Evolutionary conservation across 352 stramenopile genomes (phyloP).

Genomic region (Pythium oligandrum): DNA sequence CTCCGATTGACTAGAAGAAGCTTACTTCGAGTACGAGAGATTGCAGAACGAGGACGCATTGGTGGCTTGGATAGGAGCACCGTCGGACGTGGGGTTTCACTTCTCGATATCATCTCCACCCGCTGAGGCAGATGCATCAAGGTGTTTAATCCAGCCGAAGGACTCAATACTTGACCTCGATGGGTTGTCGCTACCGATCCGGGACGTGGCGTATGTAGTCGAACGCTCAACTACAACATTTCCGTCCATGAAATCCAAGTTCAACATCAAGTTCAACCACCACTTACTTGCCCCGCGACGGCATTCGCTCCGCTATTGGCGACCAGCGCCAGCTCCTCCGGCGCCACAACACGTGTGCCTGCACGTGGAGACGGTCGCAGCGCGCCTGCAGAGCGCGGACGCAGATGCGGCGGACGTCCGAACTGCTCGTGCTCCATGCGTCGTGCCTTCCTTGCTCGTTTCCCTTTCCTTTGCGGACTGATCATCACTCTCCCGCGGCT

Average conservation of each 20-base stretch:
- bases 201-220: slow-evolving; percentile 39
- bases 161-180: neutral
- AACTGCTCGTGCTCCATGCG: slow-evolving; percentile 37
- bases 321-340: slow-evolving; percentile 17
- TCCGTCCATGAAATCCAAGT: neutral
- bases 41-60: slow-evolving; percentile 13
- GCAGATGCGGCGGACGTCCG: slow-evolving; percentile 41
- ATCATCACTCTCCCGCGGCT: too few relatives aligned
- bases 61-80: slow-evolving; percentile 16
- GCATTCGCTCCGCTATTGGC: slow-evolving; percentile 9
- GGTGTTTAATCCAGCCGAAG: neutral
- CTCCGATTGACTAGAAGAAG: too few relatives aligned
- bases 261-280: neutral
- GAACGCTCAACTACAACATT: slow-evolving; percentile 38
- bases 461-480: too few relatives aligned
- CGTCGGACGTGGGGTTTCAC: neutral
- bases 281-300: neutral
- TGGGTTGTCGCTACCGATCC: slow-evolving; percentile 11
- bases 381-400: slow-evolving; percentile 37
- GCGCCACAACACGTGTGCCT: slow-evolving; percentile 1
- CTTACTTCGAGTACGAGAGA: slow-evolving; percentile 3
- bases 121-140: neutral
- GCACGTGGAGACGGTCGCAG: slow-evolving; percentile 7
- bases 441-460: too few relatives aligned
- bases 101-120: neutral